Evolutionary conservation across 2,329 filamentous ascomycete species (phyloP), one percentile per base, ranked within the genome.

Genomic region (Metarhizium anisopliae): DNA sequence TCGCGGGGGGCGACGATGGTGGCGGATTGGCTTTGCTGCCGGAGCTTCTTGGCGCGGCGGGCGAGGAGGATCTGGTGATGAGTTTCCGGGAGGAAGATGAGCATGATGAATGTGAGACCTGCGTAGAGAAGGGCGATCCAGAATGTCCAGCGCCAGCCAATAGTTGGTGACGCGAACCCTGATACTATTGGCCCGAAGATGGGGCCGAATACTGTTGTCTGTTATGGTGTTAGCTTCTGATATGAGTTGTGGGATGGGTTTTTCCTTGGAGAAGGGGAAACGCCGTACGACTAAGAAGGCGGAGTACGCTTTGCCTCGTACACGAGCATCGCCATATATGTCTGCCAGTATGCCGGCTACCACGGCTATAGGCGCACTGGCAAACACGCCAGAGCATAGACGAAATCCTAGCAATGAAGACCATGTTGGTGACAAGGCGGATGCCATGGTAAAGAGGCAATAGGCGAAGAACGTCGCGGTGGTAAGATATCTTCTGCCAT

Each of bases 121-220:
- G 86, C 87, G 55, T 89, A 75, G 18, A 91, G 87, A 16, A 89
- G 73, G 14, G 75, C 85, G 29, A 90, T 77, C 80, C 85, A 89
- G 64, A 88, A 88, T 1, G 79, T 71, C 86, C 86, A 89, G 47
- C 82, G 77, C 86, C 86, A 89, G 30, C 78, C 80, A 30, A 86
- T 77, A 1, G 74, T 76, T 1, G 74, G 66, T 1, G 81, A 74
- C 43, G 81, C 78, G 68, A 79, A 88, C 10, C 85, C 86, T 0
- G 82, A 83, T 25, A 86, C 76, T 16, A 86, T 80, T 2, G 86
- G 86, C 1, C 83, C 82, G 2, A 85, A 68, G n/a, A 89, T 75
- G 0, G 84, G 86, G 0, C 86, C 86, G 49, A 82, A 82, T 0
- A 81, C 78, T 3, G 86, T 89, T 14, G 77, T 76, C 78, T 81